Evolutionary conservation across 2,329 filamentous ascomycete species (phyloP).

Genomic region (Alternaria solani): DNA sequence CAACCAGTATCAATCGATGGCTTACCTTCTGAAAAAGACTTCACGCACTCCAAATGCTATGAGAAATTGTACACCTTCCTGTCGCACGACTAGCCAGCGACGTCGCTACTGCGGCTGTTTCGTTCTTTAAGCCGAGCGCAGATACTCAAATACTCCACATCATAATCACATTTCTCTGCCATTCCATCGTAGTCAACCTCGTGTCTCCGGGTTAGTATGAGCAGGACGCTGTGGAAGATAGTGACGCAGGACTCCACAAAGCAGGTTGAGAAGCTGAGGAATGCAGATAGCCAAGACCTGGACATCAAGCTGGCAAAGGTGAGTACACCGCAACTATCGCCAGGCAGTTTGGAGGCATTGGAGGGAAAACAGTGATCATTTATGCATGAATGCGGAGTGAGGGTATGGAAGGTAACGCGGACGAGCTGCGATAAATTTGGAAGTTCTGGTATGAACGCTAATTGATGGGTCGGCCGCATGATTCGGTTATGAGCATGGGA

Average conservation of each 20-base stretch:
- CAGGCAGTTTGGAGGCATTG: too few species aligned
- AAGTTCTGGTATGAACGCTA: neutral
- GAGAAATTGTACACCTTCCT: neutral
- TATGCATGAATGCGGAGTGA: neutral
- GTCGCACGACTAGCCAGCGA: neutral
- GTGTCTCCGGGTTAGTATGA: neutral
- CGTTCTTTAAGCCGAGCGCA: neutral
- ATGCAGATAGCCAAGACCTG: neutral
- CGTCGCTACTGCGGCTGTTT: neutral
- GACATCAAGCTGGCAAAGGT: neutral
- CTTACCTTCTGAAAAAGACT: neutral
- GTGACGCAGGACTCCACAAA: neutral
- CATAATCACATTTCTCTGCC: neutral
- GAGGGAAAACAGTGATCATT: neutral
- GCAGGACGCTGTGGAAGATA: neutral
- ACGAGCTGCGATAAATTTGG: neutral
- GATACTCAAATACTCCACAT: neutral
- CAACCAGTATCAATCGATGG: too few species aligned
- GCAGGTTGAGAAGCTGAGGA: neutral
- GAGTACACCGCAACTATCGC: neutral
- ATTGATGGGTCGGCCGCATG: neutral
- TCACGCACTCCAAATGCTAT: neutral
- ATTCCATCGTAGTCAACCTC: neutral
- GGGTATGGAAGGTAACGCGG: neutral
- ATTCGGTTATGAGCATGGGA: neutral